A percentile compares a stretch with the other conserved stretches of the same genome.
Evolutionary conservation across 208 protist genomes (phyloP).

Genomic region (Trypanosoma mega): DNA sequence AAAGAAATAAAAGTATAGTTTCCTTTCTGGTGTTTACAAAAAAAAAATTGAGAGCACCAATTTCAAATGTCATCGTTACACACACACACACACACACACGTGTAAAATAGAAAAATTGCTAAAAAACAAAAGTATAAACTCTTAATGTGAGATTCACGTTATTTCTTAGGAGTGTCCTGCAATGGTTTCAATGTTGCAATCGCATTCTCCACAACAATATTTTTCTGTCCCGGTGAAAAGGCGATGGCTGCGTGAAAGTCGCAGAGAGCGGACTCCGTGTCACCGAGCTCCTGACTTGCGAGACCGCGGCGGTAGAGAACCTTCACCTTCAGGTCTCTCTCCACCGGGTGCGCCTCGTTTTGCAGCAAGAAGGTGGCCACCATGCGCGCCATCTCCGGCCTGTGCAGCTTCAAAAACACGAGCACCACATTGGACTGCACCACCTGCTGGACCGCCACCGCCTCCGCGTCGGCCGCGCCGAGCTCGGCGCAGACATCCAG

Average conservation of each 20-base stretch:
- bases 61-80: too few relatives aligned
- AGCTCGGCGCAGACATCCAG: conserved; percentile 55
- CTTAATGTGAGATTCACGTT: neutral
- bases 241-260: conserved; percentile 71
- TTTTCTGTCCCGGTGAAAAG: conserved; percentile 54
- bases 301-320: conserved; percentile 75
- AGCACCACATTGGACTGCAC: conserved; percentile 75
- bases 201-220: conserved; percentile 45
- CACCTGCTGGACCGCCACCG: conserved; percentile 46
- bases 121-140: too few relatives aligned
- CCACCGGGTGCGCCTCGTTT: conserved; percentile 32
- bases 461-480: conserved; percentile 43
- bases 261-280: conserved; percentile 53
- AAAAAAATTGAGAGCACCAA: too few relatives aligned
- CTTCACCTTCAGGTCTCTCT: conserved; percentile 62
- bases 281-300: conserved; percentile 56
- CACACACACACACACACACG: too few relatives aligned
- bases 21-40: too few relatives aligned
- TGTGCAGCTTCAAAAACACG: conserved; percentile 59
- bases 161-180: too few relatives aligned
- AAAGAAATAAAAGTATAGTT: conserved; percentile 7
- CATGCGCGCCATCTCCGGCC: conserved; percentile 64
- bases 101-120: too few relatives aligned
- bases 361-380: conserved; percentile 80
- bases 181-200: conserved; percentile 35